Conservation (phyloP, 768 basidiomycete genomes). For the Leccinum fibrillosum region DNA sequence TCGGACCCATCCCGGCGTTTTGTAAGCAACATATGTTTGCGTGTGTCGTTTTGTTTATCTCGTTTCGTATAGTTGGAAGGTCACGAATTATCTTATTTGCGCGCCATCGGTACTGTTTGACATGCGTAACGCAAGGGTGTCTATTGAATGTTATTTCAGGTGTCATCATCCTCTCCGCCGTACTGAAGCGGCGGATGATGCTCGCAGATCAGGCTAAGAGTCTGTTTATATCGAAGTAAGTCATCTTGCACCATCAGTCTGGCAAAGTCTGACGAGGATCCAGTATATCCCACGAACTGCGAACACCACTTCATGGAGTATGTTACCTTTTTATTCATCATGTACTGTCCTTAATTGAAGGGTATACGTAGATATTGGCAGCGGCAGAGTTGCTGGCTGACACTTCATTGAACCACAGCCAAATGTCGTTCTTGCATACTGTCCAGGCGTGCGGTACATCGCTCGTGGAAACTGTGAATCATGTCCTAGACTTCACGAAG, state of each 20-base stretch:
- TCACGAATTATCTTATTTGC: slow-evolving; percentile 85
- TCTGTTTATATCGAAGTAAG: slow-evolving; percentile 87
- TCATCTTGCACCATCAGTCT: neutral
- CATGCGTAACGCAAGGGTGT: neutral
- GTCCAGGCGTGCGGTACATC: slow-evolving; percentile 96
- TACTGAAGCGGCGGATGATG: slow-evolving; percentile 89
- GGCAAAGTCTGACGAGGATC: slow-evolving; percentile 6
- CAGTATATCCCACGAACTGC: slow-evolving; percentile 87
- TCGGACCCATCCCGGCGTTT: slow-evolving; percentile 78
- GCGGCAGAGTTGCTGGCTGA: slow-evolving; percentile 90
- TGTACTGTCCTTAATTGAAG: neutral
- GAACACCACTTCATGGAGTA: slow-evolving; percentile 90
- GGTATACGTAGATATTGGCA: slow-evolving; percentile 64
- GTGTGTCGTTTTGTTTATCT: slow-evolving; percentile 5
- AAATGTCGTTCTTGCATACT: slow-evolving; percentile 85
- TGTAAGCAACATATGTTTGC: slow-evolving; percentile 40
- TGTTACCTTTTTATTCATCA: slow-evolving; percentile 19
- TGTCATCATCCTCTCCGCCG: slow-evolving; percentile 90
- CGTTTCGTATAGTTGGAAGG: slow-evolving; percentile 66
- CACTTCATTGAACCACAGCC: slow-evolving; percentile 75
- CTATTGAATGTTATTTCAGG: slow-evolving; percentile 36
- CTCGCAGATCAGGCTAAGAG: slow-evolving; percentile 94
- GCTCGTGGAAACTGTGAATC: slow-evolving; percentile 93
- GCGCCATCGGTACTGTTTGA: slow-evolving; percentile 67
- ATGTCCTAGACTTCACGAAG: slow-evolving; percentile 95